Percentiles rank a stretch among this genome's conserved stretches.
Conservation (phyloP, 2,329 filamentous ascomycete genomes). For the Pseudopyricularia cyperi region DNA sequence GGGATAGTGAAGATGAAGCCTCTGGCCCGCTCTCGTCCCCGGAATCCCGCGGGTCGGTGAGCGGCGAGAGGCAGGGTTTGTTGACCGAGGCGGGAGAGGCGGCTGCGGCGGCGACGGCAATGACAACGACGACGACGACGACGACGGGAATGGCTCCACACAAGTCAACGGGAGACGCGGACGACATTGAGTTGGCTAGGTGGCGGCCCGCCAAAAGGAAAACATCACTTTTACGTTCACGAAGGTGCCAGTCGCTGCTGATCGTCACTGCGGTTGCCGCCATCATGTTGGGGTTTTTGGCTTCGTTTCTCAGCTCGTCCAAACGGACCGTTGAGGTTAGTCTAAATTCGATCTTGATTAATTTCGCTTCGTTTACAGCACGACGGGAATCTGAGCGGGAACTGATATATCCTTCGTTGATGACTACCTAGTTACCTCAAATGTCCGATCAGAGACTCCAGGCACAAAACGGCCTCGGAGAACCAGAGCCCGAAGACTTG, state of each 20-base stretch:
- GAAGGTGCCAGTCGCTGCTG: conserved; percentile 15
- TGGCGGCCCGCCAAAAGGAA: conserved; percentile 14
- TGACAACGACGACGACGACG: conserved; percentile 11
- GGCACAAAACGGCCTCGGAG: neutral
- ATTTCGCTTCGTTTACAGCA: too few relatives aligned
- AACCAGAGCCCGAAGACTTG: neutral
- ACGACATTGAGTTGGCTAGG: conserved; percentile 10
- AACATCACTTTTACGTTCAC: conserved; percentile 12
- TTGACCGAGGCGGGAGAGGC: neutral
- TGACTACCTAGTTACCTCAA: too few relatives aligned
- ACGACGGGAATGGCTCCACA: too few relatives aligned
- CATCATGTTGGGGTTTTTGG: conserved; percentile 17
- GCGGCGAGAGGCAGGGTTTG: neutral
- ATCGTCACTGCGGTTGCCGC: conserved; percentile 16
- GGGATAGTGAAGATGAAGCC: neutral
- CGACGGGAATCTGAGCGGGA: neutral
- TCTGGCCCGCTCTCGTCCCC: neutral
- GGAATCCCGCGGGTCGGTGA: neutral
- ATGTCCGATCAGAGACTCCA: neutral
- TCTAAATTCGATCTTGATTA: too few relatives aligned
- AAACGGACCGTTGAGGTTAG: neutral
- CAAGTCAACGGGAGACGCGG: too few relatives aligned
- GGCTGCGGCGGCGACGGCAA: too few relatives aligned
- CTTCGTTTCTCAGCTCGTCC: conserved; percentile 11
- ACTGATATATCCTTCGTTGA: neutral